phyloP scores from a whole-genome alignment of 306 rosid genomes.

The Gynostemma pentaphyllum region DNA sequence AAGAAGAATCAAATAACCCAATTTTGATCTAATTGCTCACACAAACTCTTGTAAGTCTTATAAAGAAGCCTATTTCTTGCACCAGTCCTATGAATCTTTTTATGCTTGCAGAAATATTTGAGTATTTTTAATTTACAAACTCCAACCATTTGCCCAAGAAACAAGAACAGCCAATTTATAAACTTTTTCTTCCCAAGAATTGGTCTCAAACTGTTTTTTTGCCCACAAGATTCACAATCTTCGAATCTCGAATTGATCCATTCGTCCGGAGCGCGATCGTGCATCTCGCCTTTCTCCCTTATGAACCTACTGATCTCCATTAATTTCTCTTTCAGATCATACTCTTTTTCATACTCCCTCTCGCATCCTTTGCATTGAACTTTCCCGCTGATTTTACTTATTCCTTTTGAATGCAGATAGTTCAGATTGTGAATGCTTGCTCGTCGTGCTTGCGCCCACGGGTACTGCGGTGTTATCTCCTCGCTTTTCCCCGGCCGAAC shows the following conservation, averaged over 20 bases:
- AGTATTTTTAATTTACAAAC: constrained; percentile 2
- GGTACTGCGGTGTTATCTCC: background rate
- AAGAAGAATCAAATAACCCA: background rate
- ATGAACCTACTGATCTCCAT: too few relatives aligned
- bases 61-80: constrained; percentile 19
- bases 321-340: too few relatives aligned
- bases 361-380: constrained; percentile 9
- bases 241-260: constrained; percentile 12
- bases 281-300: too few relatives aligned
- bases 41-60: constrained; percentile 10
- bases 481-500: constrained; percentile 2
- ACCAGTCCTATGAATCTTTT: constrained; percentile 19
- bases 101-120: constrained; percentile 16
- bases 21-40: constrained; percentile 12
- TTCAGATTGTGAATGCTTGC: constrained; percentile 1
- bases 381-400: background rate
- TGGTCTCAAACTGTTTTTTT: constrained; percentile 11
- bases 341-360: background rate
- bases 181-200: background rate
- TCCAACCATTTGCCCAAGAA: constrained; percentile 16
- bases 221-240: constrained; percentile 6
- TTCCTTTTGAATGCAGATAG: background rate
- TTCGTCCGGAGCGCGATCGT: constrained; percentile 7
- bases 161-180: constrained; percentile 23
- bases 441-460: constrained; percentile 12